Evolutionary conservation across 371 early-diverging fungal species (phyloP).

Genomic region (Saksenaea oblongispora): DNA sequence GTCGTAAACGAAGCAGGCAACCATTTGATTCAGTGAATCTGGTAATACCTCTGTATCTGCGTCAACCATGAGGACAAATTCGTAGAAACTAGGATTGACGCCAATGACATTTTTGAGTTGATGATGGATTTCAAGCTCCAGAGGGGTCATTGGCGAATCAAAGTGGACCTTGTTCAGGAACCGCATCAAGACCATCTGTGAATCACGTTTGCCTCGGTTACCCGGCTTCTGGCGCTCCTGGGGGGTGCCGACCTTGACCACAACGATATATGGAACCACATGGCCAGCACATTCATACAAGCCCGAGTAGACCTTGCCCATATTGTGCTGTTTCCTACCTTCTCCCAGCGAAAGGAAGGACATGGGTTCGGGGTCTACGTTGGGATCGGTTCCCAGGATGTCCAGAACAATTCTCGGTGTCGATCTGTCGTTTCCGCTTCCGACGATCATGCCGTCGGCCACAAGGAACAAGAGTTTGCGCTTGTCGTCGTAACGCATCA

Average conservation of each 20-base stretch:
- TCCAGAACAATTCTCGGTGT: constrained; percentile 98
- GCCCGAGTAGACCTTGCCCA: constrained; percentile 98
- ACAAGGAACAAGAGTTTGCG: constrained; percentile 93
- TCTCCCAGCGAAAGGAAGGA: constrained; percentile 92
- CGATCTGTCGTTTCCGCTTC: constrained; percentile 93
- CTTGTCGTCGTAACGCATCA: constrained; percentile 90
- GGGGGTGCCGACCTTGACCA: constrained; percentile 91
- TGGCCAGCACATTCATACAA: constrained; percentile 90
- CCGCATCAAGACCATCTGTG: constrained; percentile 96
- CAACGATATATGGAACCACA: constrained; percentile 91
- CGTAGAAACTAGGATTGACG: constrained; percentile 85
- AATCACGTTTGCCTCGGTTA: constrained; percentile 98
- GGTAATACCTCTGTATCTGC: constrained; percentile 91
- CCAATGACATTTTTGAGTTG: constrained; percentile 92
- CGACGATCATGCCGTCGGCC: constrained; percentile 93
- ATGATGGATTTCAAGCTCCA: constrained; percentile 91
- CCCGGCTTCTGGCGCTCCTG: constrained; percentile 74
- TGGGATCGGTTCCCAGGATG: constrained; percentile 86
- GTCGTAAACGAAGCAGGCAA: constrained; percentile 81
- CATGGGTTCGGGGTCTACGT: constrained; percentile 82
- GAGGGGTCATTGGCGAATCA: constrained; percentile 77
- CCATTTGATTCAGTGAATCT: constrained; percentile 78
- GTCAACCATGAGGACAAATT: constrained; percentile 93
- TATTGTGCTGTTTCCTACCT: constrained; percentile 89
- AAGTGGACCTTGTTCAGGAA: constrained; percentile 95